These are phyloP conservation scores for Paraurostyla sp. DNA, from an alignment of 73 alveolate genomes.

Conservation along the genomic window DNA sequence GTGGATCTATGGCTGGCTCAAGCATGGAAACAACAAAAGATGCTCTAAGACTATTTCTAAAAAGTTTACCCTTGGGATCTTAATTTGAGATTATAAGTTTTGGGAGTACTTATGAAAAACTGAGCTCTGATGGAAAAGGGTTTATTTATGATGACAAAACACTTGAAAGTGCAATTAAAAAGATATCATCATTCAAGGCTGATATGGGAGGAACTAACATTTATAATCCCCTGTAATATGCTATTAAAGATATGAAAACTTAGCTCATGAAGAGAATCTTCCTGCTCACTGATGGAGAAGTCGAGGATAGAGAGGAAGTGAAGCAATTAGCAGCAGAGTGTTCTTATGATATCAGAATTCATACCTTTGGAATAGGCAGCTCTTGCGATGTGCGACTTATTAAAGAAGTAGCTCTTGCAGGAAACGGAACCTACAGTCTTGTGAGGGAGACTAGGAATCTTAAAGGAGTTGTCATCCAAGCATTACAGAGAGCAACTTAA, in stretches of 20 bases:
- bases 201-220: slow-evolving; percentile 74
- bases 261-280: not conserved
- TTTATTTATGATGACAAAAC: slow-evolving; percentile 39
- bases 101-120: slow-evolving; percentile 16
- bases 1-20: slow-evolving; percentile 82
- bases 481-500: not conserved
- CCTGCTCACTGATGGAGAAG: slow-evolving; percentile 72
- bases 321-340: not conserved
- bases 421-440: slow-evolving; percentile 6
- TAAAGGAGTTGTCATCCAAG: not conserved
- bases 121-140: not conserved
- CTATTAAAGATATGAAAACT: not conserved
- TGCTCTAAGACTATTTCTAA: slow-evolving; percentile 78
- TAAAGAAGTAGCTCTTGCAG: slow-evolving; percentile 2
- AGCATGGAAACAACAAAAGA: slow-evolving; percentile 70
- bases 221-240: slow-evolving; percentile 11
- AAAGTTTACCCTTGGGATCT: slow-evolving; percentile 63
- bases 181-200: slow-evolving; percentile 41
- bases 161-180: not conserved
- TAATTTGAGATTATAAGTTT: slow-evolving; percentile 52
- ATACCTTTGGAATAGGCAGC: slow-evolving; percentile 47
- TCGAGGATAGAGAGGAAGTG: not conserved
- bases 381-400: not conserved
- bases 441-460: not conserved
- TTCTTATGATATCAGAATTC: not conserved